Conservation (phyloP, 2,329 filamentous ascomycete species). For the Pezicula carpinea region DNA sequence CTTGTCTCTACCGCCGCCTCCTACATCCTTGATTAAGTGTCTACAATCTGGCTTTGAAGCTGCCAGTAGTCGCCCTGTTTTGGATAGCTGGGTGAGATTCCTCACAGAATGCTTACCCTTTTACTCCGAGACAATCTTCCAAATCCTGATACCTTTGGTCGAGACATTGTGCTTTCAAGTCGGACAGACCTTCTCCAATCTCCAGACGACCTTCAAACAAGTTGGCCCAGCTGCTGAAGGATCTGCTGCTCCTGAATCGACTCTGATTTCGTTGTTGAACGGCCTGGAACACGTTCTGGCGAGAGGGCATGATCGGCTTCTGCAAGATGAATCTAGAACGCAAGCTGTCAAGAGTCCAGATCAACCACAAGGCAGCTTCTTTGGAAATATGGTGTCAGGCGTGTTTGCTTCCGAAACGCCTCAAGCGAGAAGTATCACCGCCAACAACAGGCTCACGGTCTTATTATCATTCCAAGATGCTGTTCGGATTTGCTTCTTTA, state of each 20-base stretch:
- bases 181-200: conserved; percentile 62
- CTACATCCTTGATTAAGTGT: conserved; percentile 73
- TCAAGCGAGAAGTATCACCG: conserved; percentile 76
- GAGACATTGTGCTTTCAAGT: conserved; percentile 84
- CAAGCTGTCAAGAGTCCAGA: conserved; percentile 73
- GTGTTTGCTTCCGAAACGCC: conserved; percentile 77
- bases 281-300: conserved; percentile 89
- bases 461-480: conserved; percentile 96
- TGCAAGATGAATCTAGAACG: conserved; percentile 68
- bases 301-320: conserved; percentile 75
- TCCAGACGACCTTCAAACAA: conserved; percentile 60
- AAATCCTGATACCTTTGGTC: conserved; percentile 84
- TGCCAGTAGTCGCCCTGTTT: conserved; percentile 63
- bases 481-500: conserved; percentile 83
- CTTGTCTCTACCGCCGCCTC: conserved; percentile 48
- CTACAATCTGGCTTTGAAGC: conserved; percentile 78
- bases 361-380: conserved; percentile 73
- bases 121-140: conserved; percentile 80
- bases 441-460: conserved; percentile 89
- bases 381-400: conserved; percentile 90
- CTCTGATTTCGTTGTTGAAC: conserved; percentile 81
- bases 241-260: conserved; percentile 58
- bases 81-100: conserved; percentile 91
- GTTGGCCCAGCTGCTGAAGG: conserved; percentile 23
- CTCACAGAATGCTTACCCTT: conserved; percentile 78